phyloP scores from a whole-genome alignment of 257 asterid genomes.

The Salvia rosmarinus region DNA sequence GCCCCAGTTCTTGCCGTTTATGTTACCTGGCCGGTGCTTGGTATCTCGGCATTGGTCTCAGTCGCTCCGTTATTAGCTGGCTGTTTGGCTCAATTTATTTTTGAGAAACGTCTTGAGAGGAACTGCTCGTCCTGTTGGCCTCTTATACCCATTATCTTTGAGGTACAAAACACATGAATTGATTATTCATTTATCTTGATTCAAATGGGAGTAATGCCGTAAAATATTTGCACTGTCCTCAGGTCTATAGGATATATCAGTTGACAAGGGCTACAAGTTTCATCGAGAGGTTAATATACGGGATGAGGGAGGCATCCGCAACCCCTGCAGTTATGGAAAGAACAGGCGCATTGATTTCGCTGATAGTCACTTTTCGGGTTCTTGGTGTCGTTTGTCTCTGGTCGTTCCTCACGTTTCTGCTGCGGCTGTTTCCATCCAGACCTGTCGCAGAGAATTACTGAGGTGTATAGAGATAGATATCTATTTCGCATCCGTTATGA shows the following conservation, averaged over 20 bases:
- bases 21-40: conserved; percentile 81
- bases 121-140: conserved; percentile 89
- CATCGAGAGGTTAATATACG: conserved; percentile 61
- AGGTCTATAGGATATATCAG: conserved; percentile 93
- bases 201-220: conserved; percentile 4
- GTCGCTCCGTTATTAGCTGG: conserved; percentile 73
- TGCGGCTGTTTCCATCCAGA: conserved; percentile 90
- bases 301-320: conserved; percentile 54
- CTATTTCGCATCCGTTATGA: not conserved
- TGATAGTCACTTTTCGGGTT: conserved; percentile 67
- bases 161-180: conserved; percentile 48
- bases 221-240: conserved; percentile 28
- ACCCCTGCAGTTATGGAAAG: conserved; percentile 56
- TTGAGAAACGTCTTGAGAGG: conserved; percentile 57
- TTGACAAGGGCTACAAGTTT: conserved; percentile 69
- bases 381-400: conserved; percentile 79
- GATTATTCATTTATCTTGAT: not conserved
- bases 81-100: conserved; percentile 60
- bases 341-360: conserved; percentile 62
- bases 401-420: conserved; percentile 92
- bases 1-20: conserved; percentile 72
- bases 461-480: conserved; percentile 19
- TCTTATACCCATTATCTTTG: conserved; percentile 79
- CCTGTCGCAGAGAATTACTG: conserved; percentile 87
- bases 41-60: conserved; percentile 68